A percentile compares a stretch with the other conserved stretches of the same genome.
Evolutionary conservation across 1,139 yeast species (phyloP).

Genomic region (Keqinozyma sinolaborantium): DNA sequence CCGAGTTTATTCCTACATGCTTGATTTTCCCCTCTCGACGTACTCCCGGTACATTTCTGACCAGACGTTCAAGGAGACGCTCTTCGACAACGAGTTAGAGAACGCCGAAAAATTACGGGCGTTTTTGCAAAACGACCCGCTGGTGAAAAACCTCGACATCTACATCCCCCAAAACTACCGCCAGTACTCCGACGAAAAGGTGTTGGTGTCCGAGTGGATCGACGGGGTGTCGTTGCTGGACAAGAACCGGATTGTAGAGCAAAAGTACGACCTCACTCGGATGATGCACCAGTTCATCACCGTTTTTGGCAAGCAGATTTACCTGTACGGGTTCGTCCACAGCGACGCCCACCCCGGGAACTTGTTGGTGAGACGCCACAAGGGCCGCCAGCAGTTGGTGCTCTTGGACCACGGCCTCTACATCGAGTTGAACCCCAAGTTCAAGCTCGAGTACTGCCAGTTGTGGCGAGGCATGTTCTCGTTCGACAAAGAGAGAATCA

Average conservation of each 20-base stretch:
- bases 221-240: constrained; percentile 60
- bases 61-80: constrained; percentile 57
- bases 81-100: constrained; percentile 52
- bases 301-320: constrained; percentile 65
- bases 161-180: constrained; percentile 52
- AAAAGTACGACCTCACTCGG: constrained; percentile 37
- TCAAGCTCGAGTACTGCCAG: constrained; percentile 53
- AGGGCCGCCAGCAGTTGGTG: constrained; percentile 56
- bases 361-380: constrained; percentile 46
- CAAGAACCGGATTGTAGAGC: constrained; percentile 35
- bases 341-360: constrained; percentile 88
- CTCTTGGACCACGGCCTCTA: constrained; percentile 76
- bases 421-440: constrained; percentile 47
- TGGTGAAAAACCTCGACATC: constrained; percentile 18
- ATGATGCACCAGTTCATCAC: constrained; percentile 53
- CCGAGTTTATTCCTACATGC: constrained; percentile 52
- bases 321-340: constrained; percentile 72
- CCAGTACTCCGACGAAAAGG: constrained; percentile 44
- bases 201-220: constrained; percentile 72
- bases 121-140: constrained; percentile 19
- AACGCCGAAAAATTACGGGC: constrained; percentile 40
- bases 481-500: constrained; percentile 46
- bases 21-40: constrained; percentile 61
- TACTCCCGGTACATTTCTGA: constrained; percentile 57
- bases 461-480: constrained; percentile 65